phyloP scores from a whole-genome alignment of 2,329 filamentous ascomycete species.

The Aspergillus luchuensis region DNA sequence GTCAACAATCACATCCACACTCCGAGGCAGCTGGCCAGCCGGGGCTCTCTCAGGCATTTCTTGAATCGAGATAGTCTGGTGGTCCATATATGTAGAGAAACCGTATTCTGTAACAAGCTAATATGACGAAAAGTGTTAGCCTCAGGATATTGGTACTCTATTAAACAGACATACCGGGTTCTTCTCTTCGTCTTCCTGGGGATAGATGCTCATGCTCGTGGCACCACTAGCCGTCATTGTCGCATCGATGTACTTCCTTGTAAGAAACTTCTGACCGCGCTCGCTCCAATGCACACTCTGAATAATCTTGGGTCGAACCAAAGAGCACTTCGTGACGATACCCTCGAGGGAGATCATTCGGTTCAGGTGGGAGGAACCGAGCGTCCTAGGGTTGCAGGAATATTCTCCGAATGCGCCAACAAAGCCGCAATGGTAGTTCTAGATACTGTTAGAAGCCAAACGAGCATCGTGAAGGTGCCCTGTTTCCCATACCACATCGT shows the following conservation, averaged over 20 bases:
- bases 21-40: conserved; percentile 89
- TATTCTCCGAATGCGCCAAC: conserved; percentile 94
- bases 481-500: conserved; percentile 63
- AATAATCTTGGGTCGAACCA: conserved; percentile 95
- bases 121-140: conserved; percentile 14
- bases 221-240: conserved; percentile 90
- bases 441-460: conserved; percentile 13
- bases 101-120: conserved; percentile 90
- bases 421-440: conserved; percentile 90
- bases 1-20: conserved; percentile 94
- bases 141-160: background rate
- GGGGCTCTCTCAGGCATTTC: conserved; percentile 98
- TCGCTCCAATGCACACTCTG: conserved; percentile 98
- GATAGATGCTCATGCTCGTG: conserved; percentile 88
- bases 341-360: conserved; percentile 97
- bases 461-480: too few relatives aligned
- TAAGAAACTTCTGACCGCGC: conserved; percentile 79
- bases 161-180: conserved; percentile 62
- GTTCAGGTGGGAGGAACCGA: conserved; percentile 87
- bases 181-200: conserved; percentile 87
- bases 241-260: conserved; percentile 89
- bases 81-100: conserved; percentile 91
- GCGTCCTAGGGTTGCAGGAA: conserved; percentile 88
- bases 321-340: conserved; percentile 92
- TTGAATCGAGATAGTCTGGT: conserved; percentile 97